A percentile compares a stretch with the other conserved stretches of the same genome.
Evolutionary conservation across 306 rosid genomes (phyloP).

Genomic region (Castanopsis chinensis): DNA sequence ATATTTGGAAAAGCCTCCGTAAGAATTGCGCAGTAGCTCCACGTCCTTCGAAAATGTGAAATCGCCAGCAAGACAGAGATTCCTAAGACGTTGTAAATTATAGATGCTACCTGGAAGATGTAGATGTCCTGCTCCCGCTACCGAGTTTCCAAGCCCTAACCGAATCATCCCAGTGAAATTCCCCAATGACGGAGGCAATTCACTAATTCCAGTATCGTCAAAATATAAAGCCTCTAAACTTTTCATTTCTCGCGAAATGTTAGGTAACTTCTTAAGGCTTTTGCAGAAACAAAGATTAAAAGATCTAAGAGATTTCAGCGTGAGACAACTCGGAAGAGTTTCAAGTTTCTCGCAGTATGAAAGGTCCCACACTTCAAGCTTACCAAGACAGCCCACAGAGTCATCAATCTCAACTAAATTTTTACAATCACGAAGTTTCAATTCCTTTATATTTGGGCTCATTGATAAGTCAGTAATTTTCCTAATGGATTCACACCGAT

Average conservation of each 20-base stretch:
- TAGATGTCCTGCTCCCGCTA: rapidly evolving
- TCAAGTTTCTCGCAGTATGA: neutral
- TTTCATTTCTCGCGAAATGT: neutral
- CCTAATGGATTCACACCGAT: neutral
- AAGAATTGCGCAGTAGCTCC: too few species aligned
- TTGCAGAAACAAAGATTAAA: neutral
- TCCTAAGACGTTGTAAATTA: too few species aligned
- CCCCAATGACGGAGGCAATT: conserved; percentile 22
- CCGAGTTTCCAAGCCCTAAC: neutral
- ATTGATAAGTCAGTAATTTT: neutral
- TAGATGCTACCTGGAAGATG: too few species aligned
- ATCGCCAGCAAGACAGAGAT: too few species aligned
- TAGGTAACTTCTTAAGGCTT: conserved; percentile 11
- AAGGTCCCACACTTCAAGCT: neutral
- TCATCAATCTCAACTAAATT: conserved; percentile 8
- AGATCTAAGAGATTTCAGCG: conserved; percentile 6
- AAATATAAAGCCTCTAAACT: neutral
- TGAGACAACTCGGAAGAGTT: conserved; percentile 6
- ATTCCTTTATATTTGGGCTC: neutral
- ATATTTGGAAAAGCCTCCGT: too few species aligned
- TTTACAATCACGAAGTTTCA: neutral
- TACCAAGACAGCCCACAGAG: neutral
- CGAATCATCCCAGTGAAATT: conserved; percentile 42
- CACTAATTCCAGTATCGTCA: neutral
- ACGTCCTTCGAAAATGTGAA: too few species aligned